phyloP scores from a whole-genome alignment of 371 early-diverging fungal genomes.

The Lichtheimia ornata region DNA sequence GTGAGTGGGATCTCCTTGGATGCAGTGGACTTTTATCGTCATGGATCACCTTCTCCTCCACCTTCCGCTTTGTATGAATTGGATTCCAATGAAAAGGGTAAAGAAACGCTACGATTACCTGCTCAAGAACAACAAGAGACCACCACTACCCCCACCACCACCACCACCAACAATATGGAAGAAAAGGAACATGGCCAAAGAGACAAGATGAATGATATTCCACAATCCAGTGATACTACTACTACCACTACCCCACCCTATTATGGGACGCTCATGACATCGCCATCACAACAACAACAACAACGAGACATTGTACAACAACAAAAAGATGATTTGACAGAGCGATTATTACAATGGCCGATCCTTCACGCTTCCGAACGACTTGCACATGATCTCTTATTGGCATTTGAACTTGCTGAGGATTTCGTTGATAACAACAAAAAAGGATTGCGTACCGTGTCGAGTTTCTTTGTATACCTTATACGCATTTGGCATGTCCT shows the following conservation, averaged over 20 bases:
- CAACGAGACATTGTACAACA: not conserved
- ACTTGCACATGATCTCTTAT: conserved; percentile 7
- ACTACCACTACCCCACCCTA: too few species aligned
- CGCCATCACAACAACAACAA: not conserved
- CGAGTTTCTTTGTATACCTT: conserved; percentile 7
- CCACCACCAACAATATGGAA: too few species aligned
- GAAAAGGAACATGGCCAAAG: not conserved
- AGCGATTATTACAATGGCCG: conserved; percentile 5
- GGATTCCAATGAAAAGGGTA: conserved; percentile 2
- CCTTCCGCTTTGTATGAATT: conserved; percentile 6
- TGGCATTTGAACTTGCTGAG: conserved; percentile 7
- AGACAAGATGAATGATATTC: not conserved
- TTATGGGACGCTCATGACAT: not conserved
- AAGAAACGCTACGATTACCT: conserved; percentile 1
- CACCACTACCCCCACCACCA: not conserved
- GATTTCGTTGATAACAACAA: conserved; percentile 7
- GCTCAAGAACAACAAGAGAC: not conserved
- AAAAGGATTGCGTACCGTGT: not conserved
- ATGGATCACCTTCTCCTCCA: conserved; percentile 1
- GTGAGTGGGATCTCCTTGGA: conserved; percentile 9
- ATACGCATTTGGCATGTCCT: conserved; percentile 21
- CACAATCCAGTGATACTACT: not conserved
- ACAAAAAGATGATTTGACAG: not conserved
- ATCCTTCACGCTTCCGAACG: conserved; percentile 1
- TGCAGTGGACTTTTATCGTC: conserved; percentile 21